Evolutionary conservation across 2,329 filamentous ascomycete species (phyloP), one percentile per base, ranked within the genome.

Genomic region (Sarocladium kiliense): DNA sequence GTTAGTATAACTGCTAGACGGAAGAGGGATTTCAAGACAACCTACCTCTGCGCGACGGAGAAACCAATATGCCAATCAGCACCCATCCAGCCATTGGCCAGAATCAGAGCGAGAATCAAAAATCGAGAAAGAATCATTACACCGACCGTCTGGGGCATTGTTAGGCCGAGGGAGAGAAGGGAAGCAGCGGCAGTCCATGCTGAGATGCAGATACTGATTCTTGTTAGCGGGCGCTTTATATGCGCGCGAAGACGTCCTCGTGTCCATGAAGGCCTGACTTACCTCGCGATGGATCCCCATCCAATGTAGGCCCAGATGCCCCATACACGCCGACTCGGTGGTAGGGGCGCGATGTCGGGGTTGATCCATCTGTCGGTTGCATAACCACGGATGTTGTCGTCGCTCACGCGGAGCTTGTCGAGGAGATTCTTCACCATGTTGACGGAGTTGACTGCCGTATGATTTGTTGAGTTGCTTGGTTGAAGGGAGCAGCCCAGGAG

Each of bases 61-160:
- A 75, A 23, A 61, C 59, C 36, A 58, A 71, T 25, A 67, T 76
- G 51, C 62, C 69, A 56, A 62, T 64, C 42, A 56, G 59, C 58
- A 21, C 34, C 57, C 56, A 44, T 63, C 69, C 42, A 59, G 32
- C 6, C 57, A 39, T 75, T 65, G 55, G 65, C 71, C 56, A 54
- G 10, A 12, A 54, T 41, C n/a, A 56, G 26, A 37, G 23, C 26
- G 26, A 32, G 14, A 14, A 39, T 45, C 7, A 56, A 14, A 10
- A 19, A n/a, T 47, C 55, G 27, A 12, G 55, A 45, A 19, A 45
- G 41, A 16, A 55, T 36, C 21, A 55, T 55, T 30, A 50, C 65
- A 19, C 74, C 73, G 49, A 73, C 66, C 23, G 72, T 69, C 56
- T 74, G 72, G 71, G 71, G 74, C 68, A 70, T 74, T 2, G 65